Evolutionary conservation across 1,139 yeast species (phyloP).

Genomic region (Blastobotrys arbuscula): DNA sequence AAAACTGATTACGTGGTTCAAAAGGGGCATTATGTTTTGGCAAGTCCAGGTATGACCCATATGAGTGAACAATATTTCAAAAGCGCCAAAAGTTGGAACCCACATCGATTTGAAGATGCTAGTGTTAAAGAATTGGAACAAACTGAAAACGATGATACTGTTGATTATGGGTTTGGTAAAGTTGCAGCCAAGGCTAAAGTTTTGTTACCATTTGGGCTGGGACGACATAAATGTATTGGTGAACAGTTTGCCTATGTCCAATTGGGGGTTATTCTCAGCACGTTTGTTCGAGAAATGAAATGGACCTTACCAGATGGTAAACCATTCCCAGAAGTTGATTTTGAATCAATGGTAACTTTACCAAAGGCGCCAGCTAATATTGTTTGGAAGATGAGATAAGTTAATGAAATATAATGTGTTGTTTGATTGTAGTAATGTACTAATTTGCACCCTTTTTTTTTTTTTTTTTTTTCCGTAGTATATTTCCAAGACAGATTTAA

Average conservation of each 20-base stretch:
- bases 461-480: background rate
- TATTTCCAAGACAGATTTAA: too few relatives aligned
- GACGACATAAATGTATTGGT: constrained; percentile 99
- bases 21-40: constrained; percentile 80
- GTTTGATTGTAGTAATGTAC: background rate
- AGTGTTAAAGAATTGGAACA: constrained; percentile 38
- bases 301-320: constrained; percentile 62
- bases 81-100: constrained; percentile 57
- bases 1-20: constrained; percentile 79
- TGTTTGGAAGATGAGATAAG: constrained; percentile 48
- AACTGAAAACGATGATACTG: constrained; percentile 44
- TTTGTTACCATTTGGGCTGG: constrained; percentile 97
- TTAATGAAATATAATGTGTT: background rate
- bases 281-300: constrained; percentile 67
- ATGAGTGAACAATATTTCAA: constrained; percentile 74
- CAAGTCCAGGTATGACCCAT: constrained; percentile 90
- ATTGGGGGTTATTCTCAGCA: constrained; percentile 76
- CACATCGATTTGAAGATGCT: constrained; percentile 78
- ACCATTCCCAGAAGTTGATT: constrained; percentile 72
- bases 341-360: constrained; percentile 88
- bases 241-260: constrained; percentile 97
- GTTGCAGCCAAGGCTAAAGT: constrained; percentile 95
- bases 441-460: too few relatives aligned
- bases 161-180: constrained; percentile 94
- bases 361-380: constrained; percentile 78